These are phyloP conservation scores for Eutrema yunnanense DNA, from an alignment of 345 rosid genomes.

Conservation along the genomic window DNA sequence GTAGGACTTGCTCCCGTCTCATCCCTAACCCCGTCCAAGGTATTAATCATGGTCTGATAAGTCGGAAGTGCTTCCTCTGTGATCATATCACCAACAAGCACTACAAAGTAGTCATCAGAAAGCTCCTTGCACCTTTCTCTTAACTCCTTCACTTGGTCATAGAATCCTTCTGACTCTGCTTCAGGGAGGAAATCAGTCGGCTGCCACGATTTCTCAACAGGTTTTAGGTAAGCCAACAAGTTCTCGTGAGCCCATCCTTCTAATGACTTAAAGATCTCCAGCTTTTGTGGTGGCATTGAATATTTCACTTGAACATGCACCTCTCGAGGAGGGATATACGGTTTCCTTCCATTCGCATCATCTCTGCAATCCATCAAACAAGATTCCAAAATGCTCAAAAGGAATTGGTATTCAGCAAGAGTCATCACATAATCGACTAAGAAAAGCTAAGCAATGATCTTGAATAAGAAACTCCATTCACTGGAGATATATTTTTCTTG, in stretches of 20 bases:
- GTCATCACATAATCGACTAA: background rate
- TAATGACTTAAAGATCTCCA: slow-evolving; percentile 55
- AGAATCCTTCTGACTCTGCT: slow-evolving; percentile 47
- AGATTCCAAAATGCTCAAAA: background rate
- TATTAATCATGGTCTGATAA: slow-evolving; percentile 73
- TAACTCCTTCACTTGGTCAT: slow-evolving; percentile 52
- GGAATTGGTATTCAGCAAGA: background rate
- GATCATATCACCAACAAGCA: slow-evolving; percentile 44
- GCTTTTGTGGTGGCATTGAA: slow-evolving; percentile 53
- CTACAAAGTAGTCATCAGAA: slow-evolving; percentile 32
- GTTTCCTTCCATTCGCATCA: slow-evolving; percentile 38
- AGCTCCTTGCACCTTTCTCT: slow-evolving; percentile 42
- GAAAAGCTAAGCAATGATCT: background rate
- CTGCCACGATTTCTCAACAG: slow-evolving; percentile 65
- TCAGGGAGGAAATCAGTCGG: slow-evolving; percentile 59
- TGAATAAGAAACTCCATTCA: background rate
- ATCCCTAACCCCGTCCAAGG: slow-evolving; percentile 43
- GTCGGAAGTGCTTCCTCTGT: slow-evolving; percentile 88
- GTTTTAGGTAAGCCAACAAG: slow-evolving; percentile 44
- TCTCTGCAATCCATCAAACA: slow-evolving; percentile 35
- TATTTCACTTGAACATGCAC: slow-evolving; percentile 30
- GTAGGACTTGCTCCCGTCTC: slow-evolving; percentile 35
- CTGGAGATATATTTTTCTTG: background rate
- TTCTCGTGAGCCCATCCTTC: slow-evolving; percentile 39
- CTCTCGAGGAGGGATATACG: slow-evolving; percentile 19